phyloP scores from a whole-genome alignment of 306 rosid species.

The Nissolia schottii region DNA sequence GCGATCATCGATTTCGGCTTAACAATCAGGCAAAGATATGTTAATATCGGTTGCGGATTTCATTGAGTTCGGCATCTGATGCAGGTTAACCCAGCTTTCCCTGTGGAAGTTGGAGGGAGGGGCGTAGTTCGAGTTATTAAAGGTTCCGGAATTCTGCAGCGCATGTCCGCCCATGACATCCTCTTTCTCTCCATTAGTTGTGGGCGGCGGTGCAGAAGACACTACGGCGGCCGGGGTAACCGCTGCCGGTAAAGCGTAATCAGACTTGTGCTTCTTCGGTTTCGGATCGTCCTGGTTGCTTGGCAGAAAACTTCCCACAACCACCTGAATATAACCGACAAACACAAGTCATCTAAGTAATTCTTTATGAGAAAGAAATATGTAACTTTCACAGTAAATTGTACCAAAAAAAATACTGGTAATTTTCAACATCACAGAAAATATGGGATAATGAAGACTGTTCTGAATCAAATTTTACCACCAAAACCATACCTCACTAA shows the following conservation, averaged over 20 bases:
- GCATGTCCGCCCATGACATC: constrained; percentile 44
- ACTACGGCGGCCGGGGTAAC: constrained; percentile 24
- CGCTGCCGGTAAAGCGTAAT: constrained; percentile 9
- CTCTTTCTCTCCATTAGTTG: constrained; percentile 40
- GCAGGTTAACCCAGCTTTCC: constrained; percentile 65
- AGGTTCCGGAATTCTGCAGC: constrained; percentile 37
- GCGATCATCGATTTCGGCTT: not conserved
- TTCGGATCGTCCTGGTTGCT: constrained; percentile 52
- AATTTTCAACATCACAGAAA: not conserved
- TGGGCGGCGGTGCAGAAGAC: constrained; percentile 31
- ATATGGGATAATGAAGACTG: not conserved
- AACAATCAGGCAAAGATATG: constrained; percentile 57
- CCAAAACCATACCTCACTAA: not conserved
- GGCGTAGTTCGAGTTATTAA: constrained; percentile 33
- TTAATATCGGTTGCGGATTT: constrained; percentile 58
- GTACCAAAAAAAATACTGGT: not conserved
- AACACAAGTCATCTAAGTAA: not conserved
- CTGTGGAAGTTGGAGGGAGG: constrained; percentile 45
- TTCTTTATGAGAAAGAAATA: constrained; percentile 1
- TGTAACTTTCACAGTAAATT: not conserved
- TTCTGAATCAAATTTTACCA: not conserved
- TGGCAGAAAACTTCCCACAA: constrained; percentile 73
- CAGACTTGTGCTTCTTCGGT: constrained; percentile 48
- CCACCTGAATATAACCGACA: constrained; percentile 45
- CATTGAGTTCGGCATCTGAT: constrained; percentile 44